phyloP scores from a whole-genome alignment of 2,329 filamentous ascomycete genomes.

The Pyricularia sp. region DNA sequence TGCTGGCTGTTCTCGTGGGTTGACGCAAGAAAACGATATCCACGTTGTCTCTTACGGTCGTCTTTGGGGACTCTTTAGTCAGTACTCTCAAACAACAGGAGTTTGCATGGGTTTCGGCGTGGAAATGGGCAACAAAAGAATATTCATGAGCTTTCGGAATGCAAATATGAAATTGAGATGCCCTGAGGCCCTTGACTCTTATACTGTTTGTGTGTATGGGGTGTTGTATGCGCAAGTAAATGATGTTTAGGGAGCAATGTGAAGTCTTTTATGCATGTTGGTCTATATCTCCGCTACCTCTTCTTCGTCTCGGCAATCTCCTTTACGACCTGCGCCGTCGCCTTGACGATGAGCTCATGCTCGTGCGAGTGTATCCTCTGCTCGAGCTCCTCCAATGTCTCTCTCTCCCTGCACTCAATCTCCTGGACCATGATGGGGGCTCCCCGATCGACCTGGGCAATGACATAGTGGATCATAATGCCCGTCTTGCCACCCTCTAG shows the following conservation, averaged over 20 bases:
- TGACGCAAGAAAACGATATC: background rate
- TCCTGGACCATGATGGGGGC: slow-evolving; percentile 61
- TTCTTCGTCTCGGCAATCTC: slow-evolving; percentile 22
- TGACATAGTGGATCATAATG: slow-evolving; percentile 85
- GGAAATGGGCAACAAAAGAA: slow-evolving; percentile 7
- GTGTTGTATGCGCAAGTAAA: background rate
- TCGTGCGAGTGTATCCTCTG: slow-evolving; percentile 67
- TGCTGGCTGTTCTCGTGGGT: background rate
- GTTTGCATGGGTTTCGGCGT: slow-evolving; percentile 8
- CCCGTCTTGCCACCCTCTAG: slow-evolving; percentile 64
- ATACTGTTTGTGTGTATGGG: background rate
- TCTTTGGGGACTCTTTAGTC: slow-evolving; percentile 2
- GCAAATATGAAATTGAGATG: slow-evolving; percentile 8
- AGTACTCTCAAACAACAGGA: slow-evolving; percentile 4
- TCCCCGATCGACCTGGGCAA: slow-evolving; percentile 71
- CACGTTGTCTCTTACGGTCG: background rate
- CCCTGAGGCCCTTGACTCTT: background rate
- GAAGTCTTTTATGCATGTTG: background rate
- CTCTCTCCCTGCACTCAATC: slow-evolving; percentile 55
- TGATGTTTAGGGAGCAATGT: background rate
- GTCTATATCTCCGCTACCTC: slow-evolving; percentile 3
- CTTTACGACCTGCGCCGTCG: slow-evolving; percentile 41
- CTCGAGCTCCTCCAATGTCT: slow-evolving; percentile 57
- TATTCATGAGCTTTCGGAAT: slow-evolving; percentile 5
- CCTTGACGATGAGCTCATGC: slow-evolving; percentile 71